These are phyloP conservation scores for Aquanectria penicillioides DNA, from an alignment of 2,329 filamentous ascomycete genomes.

Conservation along the genomic window DNA sequence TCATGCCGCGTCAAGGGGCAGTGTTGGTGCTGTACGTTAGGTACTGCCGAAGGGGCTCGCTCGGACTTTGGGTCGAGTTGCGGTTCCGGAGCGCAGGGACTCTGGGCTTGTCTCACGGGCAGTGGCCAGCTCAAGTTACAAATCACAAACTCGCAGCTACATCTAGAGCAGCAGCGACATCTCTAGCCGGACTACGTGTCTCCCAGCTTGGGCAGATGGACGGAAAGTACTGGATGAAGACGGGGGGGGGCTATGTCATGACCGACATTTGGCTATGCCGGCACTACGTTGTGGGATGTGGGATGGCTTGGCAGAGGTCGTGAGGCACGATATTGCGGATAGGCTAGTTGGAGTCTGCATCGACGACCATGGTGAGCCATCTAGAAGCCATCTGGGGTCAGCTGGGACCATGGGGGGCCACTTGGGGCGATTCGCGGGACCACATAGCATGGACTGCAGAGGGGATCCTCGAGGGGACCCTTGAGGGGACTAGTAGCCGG, in stretches of 20 bases:
- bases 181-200: constrained; percentile 18
- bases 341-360: constrained; percentile 1
- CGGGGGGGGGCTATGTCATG: not conserved
- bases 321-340: not conserved
- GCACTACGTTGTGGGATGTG: constrained; percentile 7
- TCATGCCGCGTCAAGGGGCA: not conserved
- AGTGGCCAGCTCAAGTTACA: constrained; percentile 1
- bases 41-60: not conserved
- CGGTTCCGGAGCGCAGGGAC: not conserved
- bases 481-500: not conserved
- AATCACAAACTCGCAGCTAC: constrained; percentile 11
- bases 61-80: constrained; percentile 8
- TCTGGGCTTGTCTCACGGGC: constrained; percentile 14
- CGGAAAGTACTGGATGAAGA: not conserved
- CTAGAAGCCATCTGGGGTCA: constrained; percentile 2
- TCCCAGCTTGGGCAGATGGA: constrained; percentile 10
- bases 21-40: not conserved
- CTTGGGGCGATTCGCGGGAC: constrained; percentile 1
- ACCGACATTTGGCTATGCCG: constrained; percentile 1
- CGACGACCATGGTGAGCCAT: not conserved
- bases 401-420: not conserved
- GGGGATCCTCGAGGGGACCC: not conserved
- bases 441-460: constrained; percentile 1
- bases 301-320: constrained; percentile 13
- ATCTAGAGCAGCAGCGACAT: not conserved